Percentiles rank a stretch among this genome's conserved stretches.
Conservation (phyloP, 2,329 filamentous ascomycete species). For the Trichoderma citrinoviride region DNA sequence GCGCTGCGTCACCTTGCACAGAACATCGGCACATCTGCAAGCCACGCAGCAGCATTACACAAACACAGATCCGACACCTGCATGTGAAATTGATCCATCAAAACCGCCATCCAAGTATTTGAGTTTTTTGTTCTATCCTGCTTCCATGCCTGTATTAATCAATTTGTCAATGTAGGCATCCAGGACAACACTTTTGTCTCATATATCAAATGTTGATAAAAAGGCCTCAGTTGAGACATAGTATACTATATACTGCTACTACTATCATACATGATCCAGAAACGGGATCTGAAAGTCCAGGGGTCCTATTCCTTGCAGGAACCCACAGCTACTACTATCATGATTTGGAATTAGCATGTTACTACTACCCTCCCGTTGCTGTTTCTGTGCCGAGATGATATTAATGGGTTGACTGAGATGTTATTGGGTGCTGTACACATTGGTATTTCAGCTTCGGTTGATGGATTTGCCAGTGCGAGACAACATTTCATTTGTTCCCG, state of each 20-base stretch:
- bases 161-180: neutral
- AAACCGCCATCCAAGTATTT: neutral
- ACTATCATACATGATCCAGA: neutral
- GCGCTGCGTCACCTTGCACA: neutral
- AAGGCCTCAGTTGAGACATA: constrained; percentile 1
- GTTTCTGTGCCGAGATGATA: no score
- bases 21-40: neutral
- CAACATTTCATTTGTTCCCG: neutral
- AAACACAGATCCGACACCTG: neutral
- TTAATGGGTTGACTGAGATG: no score
- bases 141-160: neutral
- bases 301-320: no score
- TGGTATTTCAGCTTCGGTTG: neutral
- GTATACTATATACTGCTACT: no score
- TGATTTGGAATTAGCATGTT: constrained; percentile 4
- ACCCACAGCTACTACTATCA: no score
- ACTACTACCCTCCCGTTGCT: no score
- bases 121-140: neutral
- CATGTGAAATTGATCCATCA: neutral
- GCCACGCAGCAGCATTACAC: neutral
- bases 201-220: neutral
- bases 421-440: no score
- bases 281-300: no score
- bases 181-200: neutral
- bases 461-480: neutral